phyloP scores from a whole-genome alignment of 2,329 filamentous ascomycete species.

The Aspergillus aculeatinus region DNA sequence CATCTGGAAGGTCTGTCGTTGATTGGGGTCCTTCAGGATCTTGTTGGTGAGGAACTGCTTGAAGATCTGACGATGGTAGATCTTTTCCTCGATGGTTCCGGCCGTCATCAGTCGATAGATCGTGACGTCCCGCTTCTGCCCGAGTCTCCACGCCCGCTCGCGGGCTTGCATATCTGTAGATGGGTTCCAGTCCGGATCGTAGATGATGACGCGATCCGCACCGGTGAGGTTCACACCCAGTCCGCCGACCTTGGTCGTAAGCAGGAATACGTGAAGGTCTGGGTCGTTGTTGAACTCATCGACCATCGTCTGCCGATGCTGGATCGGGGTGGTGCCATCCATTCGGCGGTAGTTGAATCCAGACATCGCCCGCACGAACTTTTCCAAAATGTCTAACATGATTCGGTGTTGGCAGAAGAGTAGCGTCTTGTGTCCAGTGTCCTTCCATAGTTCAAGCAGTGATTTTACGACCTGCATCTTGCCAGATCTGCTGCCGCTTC shows the following conservation, averaged over 20 bases:
- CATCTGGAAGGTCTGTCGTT: conserved; percentile 85
- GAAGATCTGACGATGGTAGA: conserved; percentile 97
- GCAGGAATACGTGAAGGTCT: conserved; percentile 78
- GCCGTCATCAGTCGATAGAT: conserved; percentile 98
- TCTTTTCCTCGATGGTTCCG: conserved; percentile 98
- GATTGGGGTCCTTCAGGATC: conserved; percentile 89
- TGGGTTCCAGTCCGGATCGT: conserved; percentile 98
- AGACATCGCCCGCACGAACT: conserved; percentile 67
- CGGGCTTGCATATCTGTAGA: conserved; percentile 94
- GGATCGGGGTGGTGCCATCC: conserved; percentile 90
- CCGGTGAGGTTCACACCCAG: conserved; percentile 93
- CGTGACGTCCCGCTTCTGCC: conserved; percentile 90
- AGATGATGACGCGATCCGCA: conserved; percentile 94
- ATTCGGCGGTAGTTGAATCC: conserved; percentile 80
- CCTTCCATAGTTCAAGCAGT: conserved; percentile 83
- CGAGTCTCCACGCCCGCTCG: conserved; percentile 91
- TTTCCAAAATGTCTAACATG: conserved; percentile 92
- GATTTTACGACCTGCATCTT: conserved; percentile 96
- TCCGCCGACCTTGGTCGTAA: conserved; percentile 94
- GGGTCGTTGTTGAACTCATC: conserved; percentile 87
- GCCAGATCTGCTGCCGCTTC: conserved; percentile 74
- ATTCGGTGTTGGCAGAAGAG: conserved; percentile 91
- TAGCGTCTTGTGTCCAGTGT: conserved; percentile 88
- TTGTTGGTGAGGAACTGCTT: conserved; percentile 98
- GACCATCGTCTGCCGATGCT: conserved; percentile 82